Evolutionary conservation across 768 basidiomycete genomes (phyloP).

Genomic region (Asterophora lycoperdoides): DNA sequence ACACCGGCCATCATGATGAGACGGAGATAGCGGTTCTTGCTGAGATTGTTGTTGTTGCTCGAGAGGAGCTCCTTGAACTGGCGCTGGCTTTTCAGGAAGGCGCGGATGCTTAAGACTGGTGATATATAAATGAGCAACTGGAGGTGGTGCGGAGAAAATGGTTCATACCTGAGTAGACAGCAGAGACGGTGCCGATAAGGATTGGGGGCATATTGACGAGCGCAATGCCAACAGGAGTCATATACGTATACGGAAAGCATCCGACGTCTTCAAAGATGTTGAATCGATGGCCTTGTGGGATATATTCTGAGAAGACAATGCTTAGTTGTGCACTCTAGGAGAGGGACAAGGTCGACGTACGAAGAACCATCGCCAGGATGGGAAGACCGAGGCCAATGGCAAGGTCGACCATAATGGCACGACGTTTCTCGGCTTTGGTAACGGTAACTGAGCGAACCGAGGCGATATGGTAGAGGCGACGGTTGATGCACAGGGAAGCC

Average conservation of each 20-base stretch:
- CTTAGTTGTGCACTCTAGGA: background rate
- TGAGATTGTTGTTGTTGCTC: conserved; percentile 32
- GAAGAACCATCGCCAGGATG: conserved; percentile 28
- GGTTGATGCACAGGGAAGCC: conserved; percentile 54
- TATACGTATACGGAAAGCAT: conserved; percentile 36
- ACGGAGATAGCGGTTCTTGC: conserved; percentile 43
- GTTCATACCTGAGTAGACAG: conserved; percentile 37
- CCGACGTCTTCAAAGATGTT: conserved; percentile 45
- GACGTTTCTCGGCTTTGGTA: conserved; percentile 45
- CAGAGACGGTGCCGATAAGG: conserved; percentile 34
- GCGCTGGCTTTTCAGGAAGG: conserved; percentile 33
- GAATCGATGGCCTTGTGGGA: conserved; percentile 45
- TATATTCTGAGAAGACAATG: conserved; percentile 31
- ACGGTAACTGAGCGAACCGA: conserved; percentile 46
- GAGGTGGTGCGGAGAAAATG: background rate
- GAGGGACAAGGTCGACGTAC: conserved; percentile 4
- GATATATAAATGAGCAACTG: background rate
- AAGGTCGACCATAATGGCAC: conserved; percentile 46
- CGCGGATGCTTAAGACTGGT: conserved; percentile 27
- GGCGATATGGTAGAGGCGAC: conserved; percentile 61
- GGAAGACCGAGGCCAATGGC: conserved; percentile 51
- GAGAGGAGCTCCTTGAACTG: conserved; percentile 37
- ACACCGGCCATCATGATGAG: conserved; percentile 42
- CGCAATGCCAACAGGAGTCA: conserved; percentile 31
- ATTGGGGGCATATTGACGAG: conserved; percentile 37